phyloP scores from a whole-genome alignment of 306 rosid species.

The Rosa chinensis region DNA sequence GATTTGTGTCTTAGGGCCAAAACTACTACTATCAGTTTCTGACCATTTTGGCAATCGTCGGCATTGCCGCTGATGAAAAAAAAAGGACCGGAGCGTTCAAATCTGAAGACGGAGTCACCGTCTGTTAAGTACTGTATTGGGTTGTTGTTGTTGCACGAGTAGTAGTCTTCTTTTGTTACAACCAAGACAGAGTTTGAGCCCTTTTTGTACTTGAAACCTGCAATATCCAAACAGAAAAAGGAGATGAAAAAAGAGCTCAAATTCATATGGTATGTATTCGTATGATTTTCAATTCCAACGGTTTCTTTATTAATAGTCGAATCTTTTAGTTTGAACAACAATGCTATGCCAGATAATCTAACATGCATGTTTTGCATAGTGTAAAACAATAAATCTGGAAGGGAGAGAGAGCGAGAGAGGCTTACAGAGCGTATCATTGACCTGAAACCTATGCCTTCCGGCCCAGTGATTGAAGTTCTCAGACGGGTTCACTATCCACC shows the following conservation, averaged over 20 bases:
- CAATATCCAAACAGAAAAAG: slow-evolving; percentile 4
- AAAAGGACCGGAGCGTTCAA: slow-evolving; percentile 52
- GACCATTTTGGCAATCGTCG: slow-evolving; percentile 49
- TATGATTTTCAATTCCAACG: no score
- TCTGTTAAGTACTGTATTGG: slow-evolving; percentile 36
- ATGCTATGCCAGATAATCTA: no score
- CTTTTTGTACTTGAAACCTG: slow-evolving; percentile 68
- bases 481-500: slow-evolving; percentile 71
- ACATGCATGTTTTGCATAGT: background rate
- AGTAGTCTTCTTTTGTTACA: slow-evolving; percentile 56
- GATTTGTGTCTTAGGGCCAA: slow-evolving; percentile 36
- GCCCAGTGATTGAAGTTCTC: slow-evolving; percentile 66
- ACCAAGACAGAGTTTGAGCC: slow-evolving; percentile 56
- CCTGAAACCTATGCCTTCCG: slow-evolving; percentile 50
- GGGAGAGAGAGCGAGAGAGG: background rate
- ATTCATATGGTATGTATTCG: background rate
- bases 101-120: slow-evolving; percentile 50
- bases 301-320: no score
- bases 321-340: no score
- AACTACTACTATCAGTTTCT: slow-evolving; percentile 48
- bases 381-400: no score
- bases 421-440: slow-evolving; percentile 64
- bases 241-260: background rate
- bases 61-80: slow-evolving; percentile 53
- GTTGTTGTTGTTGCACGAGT: slow-evolving; percentile 52